phyloP scores from a whole-genome alignment of 108 stramenopile species.

The Parietichytrium sp. region DNA sequence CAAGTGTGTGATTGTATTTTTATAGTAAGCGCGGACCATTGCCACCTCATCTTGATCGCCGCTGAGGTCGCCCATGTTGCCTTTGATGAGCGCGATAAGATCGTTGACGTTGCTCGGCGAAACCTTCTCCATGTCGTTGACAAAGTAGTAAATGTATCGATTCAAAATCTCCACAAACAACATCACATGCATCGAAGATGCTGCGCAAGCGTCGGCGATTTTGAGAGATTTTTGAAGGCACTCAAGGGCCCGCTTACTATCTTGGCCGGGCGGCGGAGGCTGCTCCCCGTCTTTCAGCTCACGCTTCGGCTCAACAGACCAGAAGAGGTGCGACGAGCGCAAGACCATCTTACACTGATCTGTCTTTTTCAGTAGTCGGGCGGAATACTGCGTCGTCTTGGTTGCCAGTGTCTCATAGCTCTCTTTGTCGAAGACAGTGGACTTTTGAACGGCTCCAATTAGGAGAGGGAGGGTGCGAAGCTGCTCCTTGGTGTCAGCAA shows the following conservation, averaged over 20 bases:
- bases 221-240: conserved; percentile 84
- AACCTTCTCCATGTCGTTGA: conserved; percentile 78
- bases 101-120: conserved; percentile 75
- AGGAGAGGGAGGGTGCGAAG: conserved; percentile 74
- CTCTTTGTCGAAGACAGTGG: conserved; percentile 64
- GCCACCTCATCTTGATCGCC: conserved; percentile 39
- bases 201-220: conserved; percentile 78
- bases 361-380: conserved; percentile 85
- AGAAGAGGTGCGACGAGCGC: conserved; percentile 86
- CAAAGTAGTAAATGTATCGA: conserved; percentile 89
- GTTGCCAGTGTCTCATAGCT: conserved; percentile 91
- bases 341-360: conserved; percentile 92
- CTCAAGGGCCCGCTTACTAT: conserved; percentile 86
- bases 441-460: conserved; percentile 78
- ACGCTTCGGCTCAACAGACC: background rate
- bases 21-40: conserved; percentile 51
- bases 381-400: conserved; percentile 86
- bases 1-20: conserved; percentile 56
- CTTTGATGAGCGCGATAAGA: conserved; percentile 85
- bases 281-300: background rate
- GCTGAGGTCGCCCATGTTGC: conserved; percentile 73
- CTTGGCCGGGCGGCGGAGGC: conserved; percentile 58
- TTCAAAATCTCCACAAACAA: conserved; percentile 94
- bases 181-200: conserved; percentile 66
- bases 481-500: conserved; percentile 79